Conservation (phyloP, 805 yeast genomes). For the Spathaspora gorwiae region DNA sequence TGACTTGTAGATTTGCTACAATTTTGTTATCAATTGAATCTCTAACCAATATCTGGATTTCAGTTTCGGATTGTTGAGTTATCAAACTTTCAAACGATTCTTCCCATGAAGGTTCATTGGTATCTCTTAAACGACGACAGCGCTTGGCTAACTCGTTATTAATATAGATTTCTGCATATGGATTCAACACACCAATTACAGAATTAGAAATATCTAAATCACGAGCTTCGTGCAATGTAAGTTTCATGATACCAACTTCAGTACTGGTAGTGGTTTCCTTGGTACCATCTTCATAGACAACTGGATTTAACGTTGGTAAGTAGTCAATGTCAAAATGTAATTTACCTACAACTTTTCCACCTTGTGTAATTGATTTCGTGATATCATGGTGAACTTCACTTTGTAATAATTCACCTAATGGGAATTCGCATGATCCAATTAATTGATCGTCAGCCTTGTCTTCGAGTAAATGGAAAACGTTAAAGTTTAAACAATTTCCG, state of each 20-base stretch:
- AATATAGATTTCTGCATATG: slow-evolving; percentile 64
- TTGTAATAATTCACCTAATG: slow-evolving; percentile 58
- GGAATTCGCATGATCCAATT: slow-evolving; percentile 46
- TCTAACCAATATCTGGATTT: slow-evolving; percentile 51
- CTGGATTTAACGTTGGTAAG: slow-evolving; percentile 45
- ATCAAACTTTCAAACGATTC: slow-evolving; percentile 58
- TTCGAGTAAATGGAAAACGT: slow-evolving; percentile 48
- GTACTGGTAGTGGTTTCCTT: slow-evolving; percentile 49
- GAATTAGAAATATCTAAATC: slow-evolving; percentile 52
- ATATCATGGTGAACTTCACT: slow-evolving; percentile 41
- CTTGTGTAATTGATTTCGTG: slow-evolving; percentile 40
- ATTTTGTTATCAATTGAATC: slow-evolving; percentile 54
- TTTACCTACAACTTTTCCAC: slow-evolving; percentile 55
- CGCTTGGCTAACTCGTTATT: slow-evolving; percentile 52
- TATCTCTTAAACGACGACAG: slow-evolving; percentile 58
- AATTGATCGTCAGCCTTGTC: slow-evolving; percentile 53
- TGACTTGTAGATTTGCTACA: slow-evolving; percentile 50
- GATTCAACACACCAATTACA: slow-evolving; percentile 49
- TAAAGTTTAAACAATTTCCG: slow-evolving; percentile 49
- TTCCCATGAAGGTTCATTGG: slow-evolving; percentile 73
- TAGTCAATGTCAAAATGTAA: slow-evolving; percentile 54
- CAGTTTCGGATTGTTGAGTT: slow-evolving; percentile 54
- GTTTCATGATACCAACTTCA: slow-evolving; percentile 71
- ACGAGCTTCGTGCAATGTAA: slow-evolving; percentile 56
- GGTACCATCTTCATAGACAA: slow-evolving; percentile 45